Base-by-base conservation (phyloP, 306 rosid species). In the Glycine soja region DNA sequence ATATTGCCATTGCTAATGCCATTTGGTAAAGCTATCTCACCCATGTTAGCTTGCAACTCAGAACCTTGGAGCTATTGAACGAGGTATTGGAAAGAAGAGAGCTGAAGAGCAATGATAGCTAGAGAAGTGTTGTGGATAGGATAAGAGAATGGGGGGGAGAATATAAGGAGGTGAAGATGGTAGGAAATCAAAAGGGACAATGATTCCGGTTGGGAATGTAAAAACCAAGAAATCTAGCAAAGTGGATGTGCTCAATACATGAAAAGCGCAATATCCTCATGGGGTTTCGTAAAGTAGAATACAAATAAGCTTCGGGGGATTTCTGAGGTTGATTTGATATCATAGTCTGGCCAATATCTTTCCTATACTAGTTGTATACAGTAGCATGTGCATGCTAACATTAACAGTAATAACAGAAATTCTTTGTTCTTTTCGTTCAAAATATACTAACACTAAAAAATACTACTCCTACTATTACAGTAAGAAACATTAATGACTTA, bases 1-100 rank as follows among this genome's bases (percentile, higher is more conserved):
- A 64, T 34, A 30, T 9, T 88, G 38, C 91, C 95, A 84, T 90
- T 89, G 80, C 66, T 65, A 74, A 72, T 81, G 34, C 91, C 91
- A 86, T 85, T 92, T 72, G 89, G 69, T 83, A 86, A 81, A 78
- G 95, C 90, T 88, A 89, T 81, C 45, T 89, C 95, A 69, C 92
- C 95, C 98, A 95, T 94, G 61, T 77, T 81, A 40, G 13, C 64
- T 16, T 30, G 74, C 30, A 24, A 24, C 32, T 82, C 51, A 62
- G 66, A 78, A 74, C 53, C 34, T 82, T 62, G 19, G 34, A 69
- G 58, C 10, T 10, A 36, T 3, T 13, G 62, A 56, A 78, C 3
- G 13, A 65, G 65, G 38, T 40, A 19, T 45, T 43, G 56, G 34
- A 82, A 64, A 67, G 10, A 64, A 67, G 10, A 67, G 47, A 68